Evolutionary conservation across 208 protist genomes (phyloP), one percentile per base, ranked within the genome.

Genomic region (Wallacemonas collosoma): DNA sequence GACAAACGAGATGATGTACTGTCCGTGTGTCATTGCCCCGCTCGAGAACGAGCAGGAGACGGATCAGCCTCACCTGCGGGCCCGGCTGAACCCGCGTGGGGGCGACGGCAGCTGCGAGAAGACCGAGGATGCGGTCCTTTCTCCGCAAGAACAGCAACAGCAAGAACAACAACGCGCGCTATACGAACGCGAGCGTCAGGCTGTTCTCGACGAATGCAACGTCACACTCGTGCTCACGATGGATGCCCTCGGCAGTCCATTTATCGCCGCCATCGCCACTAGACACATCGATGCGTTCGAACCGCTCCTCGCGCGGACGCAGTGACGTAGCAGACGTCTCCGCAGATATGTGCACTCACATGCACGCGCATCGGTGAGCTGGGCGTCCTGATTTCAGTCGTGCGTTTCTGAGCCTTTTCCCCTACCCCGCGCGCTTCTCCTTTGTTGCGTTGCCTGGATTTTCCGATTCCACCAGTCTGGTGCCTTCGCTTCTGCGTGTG

Each of bases 1-100:
- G 47, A 94, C 89, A 38, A 96, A 94, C 72, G 92, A 96, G 58
- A 85, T 93, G 61, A 96, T 96, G 92, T 93, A 89, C 78, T 94
- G 89, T 62, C 92, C 92, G 5, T 93, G 87, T 68, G 45, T 83
- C 17, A 54, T 83, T 39, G 81, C 75, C 7, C 36, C 61, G 36
- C 72, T 76, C 6, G 67, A 79, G 14, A 53, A 38, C 8, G 62
- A 56, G 15, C 73, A 67, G 36, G 77, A 62, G 36, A 56, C 41
- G 39, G 17, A 45, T 61, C 1, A 43, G 17, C n/a, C n/a, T 44
- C 54, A 40, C 35, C 2, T n/a, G 57, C 14, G 39, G 1, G 1
- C 8, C 45, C 8, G 45, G 45, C 12, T 50, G 26, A 26, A 26
- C 26, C 26, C 26, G 38, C 9, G 47, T 9, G 54, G 54, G 11